phyloP scores from a whole-genome alignment of 768 basidiomycete species.

The Mycena crocata region DNA sequence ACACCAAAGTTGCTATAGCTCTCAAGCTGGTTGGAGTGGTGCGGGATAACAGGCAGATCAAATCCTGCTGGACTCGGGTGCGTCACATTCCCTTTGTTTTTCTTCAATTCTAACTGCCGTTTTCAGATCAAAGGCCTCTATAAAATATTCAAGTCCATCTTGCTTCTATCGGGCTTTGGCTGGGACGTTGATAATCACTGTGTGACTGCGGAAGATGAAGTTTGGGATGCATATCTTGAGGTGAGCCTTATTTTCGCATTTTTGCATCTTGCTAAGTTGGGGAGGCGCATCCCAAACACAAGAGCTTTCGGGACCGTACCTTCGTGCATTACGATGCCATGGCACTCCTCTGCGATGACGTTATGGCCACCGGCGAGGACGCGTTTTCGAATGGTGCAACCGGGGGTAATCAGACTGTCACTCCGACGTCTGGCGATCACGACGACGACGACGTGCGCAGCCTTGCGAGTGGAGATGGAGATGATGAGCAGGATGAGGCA shows the following conservation, averaged over 20 bases:
- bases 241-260: neutral
- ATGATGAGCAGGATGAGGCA: neutral
- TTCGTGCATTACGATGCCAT: constrained; percentile 1
- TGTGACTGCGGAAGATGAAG: neutral
- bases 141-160: neutral
- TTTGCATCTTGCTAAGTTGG: neutral
- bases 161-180: neutral
- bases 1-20: neutral
- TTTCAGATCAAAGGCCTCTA: neutral
- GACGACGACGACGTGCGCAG: neutral
- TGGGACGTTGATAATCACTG: neutral
- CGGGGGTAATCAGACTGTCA: neutral
- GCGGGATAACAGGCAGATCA: neutral
- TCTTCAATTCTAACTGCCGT: neutral
- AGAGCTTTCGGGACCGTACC: neutral
- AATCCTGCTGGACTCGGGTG: constrained; percentile 7
- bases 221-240: neutral
- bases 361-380: neutral
- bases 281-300: neutral
- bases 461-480: neutral
- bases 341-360: constrained; percentile 3
- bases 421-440: neutral
- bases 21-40: neutral
- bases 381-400: neutral
- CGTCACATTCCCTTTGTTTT: neutral